Conservation (phyloP, 352 stramenopile genomes). For the Sclerospora graminicola region DNA sequence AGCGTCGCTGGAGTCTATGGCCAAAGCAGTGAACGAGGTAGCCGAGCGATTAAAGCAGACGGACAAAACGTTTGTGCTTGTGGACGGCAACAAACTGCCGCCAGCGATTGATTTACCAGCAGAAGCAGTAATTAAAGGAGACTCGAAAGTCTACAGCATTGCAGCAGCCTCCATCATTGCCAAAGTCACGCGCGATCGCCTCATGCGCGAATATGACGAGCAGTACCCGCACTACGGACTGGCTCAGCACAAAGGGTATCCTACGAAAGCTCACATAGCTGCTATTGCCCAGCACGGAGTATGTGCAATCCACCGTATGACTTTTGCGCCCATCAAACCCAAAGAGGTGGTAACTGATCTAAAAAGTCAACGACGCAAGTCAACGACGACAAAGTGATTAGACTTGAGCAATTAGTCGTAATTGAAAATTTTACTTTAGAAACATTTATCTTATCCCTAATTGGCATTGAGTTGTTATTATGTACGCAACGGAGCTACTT, state of each 20-base stretch:
- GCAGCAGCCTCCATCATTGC: slow-evolving; percentile 96
- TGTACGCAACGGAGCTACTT: slow-evolving; percentile 17
- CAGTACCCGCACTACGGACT: slow-evolving; percentile 92
- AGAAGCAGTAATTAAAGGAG: slow-evolving; percentile 92
- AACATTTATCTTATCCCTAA: slow-evolving; percentile 12
- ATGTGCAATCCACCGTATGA: slow-evolving; percentile 91
- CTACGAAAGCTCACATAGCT: too few relatives aligned
- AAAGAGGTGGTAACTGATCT: too few relatives aligned
- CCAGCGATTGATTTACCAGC: slow-evolving; percentile 76
- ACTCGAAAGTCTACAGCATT: slow-evolving; percentile 93
- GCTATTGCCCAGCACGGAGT: too few relatives aligned
- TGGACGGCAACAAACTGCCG: slow-evolving; percentile 95
- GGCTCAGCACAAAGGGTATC: slow-evolving; percentile 96
- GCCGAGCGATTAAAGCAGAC: slow-evolving; percentile 15
- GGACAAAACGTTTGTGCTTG: slow-evolving; percentile 79
- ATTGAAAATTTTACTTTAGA: too few relatives aligned
- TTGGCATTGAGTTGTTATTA: slow-evolving; percentile 4
- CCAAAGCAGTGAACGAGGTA: slow-evolving; percentile 71
- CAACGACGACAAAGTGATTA: slow-evolving; percentile 3
- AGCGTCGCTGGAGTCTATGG: slow-evolving; percentile 94
- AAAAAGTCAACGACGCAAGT: too few relatives aligned
- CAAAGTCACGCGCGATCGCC: slow-evolving; percentile 95
- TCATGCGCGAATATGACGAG: slow-evolving; percentile 92
- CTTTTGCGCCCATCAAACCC: slow-evolving; percentile 92
- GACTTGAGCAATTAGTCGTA: too few relatives aligned